phyloP scores from a whole-genome alignment of 306 rosid genomes.

The Luffa acutangula region DNA sequence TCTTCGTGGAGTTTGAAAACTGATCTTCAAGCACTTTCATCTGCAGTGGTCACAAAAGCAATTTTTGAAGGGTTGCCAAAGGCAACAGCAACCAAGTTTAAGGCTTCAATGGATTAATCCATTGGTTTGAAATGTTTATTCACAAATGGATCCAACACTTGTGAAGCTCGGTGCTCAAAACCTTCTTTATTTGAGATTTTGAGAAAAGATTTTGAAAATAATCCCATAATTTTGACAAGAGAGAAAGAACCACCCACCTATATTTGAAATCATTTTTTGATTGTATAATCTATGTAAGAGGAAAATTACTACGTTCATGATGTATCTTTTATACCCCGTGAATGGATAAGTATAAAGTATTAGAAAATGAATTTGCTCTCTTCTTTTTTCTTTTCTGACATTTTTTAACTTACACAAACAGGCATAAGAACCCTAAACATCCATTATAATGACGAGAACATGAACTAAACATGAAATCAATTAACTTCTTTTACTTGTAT shows the following conservation, averaged over 20 bases:
- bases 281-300: neutral
- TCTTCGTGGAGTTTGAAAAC: conserved; percentile 68
- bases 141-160: neutral
- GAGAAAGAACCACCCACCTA: neutral
- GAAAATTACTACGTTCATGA: neutral
- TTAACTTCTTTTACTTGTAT: too few species aligned
- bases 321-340: neutral
- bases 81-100: conserved; percentile 15
- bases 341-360: neutral
- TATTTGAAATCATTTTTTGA: neutral
- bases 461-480: too few species aligned
- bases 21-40: conserved; percentile 54
- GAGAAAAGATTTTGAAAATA: neutral
- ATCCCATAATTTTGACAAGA: neutral
- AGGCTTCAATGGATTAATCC: conserved; percentile 1
- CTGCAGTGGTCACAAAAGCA: conserved; percentile 45
- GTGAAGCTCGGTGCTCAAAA: neutral
- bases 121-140: neutral
- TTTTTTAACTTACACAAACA: too few species aligned
- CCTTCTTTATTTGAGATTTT: neutral
- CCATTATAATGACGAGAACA: too few species aligned
- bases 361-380: neutral
- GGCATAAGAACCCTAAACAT: too few species aligned
- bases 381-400: too few species aligned
- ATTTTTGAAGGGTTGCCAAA: conserved; percentile 73